Percentiles rank a stretch among this genome's conserved stretches.
Conservation (phyloP, 2,329 filamentous ascomycete species). For the Penicillium nordicum region DNA sequence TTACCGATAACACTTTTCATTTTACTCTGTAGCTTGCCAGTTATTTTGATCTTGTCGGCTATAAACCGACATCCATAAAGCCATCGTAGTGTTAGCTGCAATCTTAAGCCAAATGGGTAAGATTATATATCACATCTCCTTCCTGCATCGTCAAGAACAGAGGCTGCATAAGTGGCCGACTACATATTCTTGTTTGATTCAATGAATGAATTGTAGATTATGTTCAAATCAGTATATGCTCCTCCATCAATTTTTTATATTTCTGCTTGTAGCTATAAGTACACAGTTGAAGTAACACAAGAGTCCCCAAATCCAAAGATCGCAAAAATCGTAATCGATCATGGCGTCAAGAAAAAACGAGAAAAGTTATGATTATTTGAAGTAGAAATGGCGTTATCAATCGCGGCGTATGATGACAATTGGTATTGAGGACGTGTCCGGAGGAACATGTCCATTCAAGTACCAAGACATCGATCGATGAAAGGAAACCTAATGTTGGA, state of each 20-base stretch:
- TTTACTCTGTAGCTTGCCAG: background rate
- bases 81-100: background rate
- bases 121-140: background rate
- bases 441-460: background rate
- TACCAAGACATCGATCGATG: background rate
- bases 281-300: background rate
- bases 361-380: background rate
- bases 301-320: background rate
- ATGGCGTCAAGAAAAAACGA: background rate
- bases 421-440: background rate
- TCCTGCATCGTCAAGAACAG: background rate
- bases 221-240: too few relatives aligned
- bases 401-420: background rate
- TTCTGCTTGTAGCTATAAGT: background rate
- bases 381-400: background rate
- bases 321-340: background rate
- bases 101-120: background rate
- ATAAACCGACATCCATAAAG: background rate
- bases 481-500: slow-evolving; percentile 16
- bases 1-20: background rate
- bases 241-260: background rate
- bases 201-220: background rate
- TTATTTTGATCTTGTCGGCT: background rate
- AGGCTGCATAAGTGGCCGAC: background rate
- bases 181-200: background rate